Base-by-base conservation (phyloP, 768 basidiomycete species). In the Tricholoma hemisulphureum region DNA sequence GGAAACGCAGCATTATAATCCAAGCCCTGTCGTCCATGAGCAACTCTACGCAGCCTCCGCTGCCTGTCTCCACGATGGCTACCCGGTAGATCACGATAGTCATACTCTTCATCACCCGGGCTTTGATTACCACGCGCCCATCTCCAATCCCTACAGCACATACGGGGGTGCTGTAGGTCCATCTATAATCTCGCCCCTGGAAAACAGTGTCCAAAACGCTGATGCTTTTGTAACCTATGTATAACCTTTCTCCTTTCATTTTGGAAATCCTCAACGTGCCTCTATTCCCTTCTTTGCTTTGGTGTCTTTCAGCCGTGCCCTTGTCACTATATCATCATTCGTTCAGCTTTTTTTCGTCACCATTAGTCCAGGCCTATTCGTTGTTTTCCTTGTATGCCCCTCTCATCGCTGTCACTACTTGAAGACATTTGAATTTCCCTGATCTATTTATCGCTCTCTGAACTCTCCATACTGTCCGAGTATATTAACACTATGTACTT, bases 1-100 rank as follows among this genome's bases (percentile, higher is more conserved):
- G 35, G 37, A 59, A 54, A 62, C 61, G 49, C 63, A 58, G 28
- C 31, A 56, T 41, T 64, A 53, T 49, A 57, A 46, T 29, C 16
- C 45, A 24, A 46, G 39, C 23, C 21, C 31, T 20, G 24, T 28
- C n/a, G 20, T 29, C 23, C 45, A 56, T 11, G 55, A 56, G n/a
- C 35, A 26, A n/a, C 16, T 29, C 23, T 65, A 63, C 32, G 58
- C 60, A 18, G 18, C 16, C 28, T n/a, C 34, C 18, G n/a, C 46
- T 50, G 45, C 24, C 10, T 61, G 56, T 34, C 28, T 64, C 45
- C 59, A 59, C 9, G 60, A 61, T 34, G 57, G 58, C 35, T 66
- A 64, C 28, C 48, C 63, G 6, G 59, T 63, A n/a, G 63, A 64
- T 11, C 56, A 56, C n/a, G 56, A 46, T n/a, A 51, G 55, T 35